These are phyloP conservation scores for Exophiala alcalophila DNA, from an alignment of 2,329 filamentous ascomycete genomes.

Conservation along the genomic window DNA sequence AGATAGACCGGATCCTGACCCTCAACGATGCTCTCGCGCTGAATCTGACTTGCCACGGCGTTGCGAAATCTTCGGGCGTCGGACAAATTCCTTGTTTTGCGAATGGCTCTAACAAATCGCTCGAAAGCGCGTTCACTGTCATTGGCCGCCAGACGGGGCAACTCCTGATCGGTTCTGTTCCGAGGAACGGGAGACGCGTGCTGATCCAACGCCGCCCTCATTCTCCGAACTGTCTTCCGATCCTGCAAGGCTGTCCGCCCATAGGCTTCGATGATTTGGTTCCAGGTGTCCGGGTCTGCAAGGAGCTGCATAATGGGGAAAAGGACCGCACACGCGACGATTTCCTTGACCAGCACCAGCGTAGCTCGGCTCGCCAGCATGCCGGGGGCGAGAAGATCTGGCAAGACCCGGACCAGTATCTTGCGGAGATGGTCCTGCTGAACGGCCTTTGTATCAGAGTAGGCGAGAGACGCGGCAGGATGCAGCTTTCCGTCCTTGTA, in stretches of 20 bases:
- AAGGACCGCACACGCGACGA: slow-evolving; percentile 88
- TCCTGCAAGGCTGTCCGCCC: slow-evolving; percentile 86
- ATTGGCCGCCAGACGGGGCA: slow-evolving; percentile 74
- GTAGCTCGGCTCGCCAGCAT: slow-evolving; percentile 79
- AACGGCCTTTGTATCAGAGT: slow-evolving; percentile 76
- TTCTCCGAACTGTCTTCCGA: slow-evolving; percentile 86
- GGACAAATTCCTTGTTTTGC: slow-evolving; percentile 84
- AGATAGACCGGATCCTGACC: slow-evolving; percentile 82
- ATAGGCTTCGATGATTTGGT: slow-evolving; percentile 88
- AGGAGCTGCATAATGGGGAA: slow-evolving; percentile 76
- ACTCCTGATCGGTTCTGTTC: slow-evolving; percentile 61
- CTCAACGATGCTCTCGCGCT: slow-evolving; percentile 74
- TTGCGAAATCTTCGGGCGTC: slow-evolving; percentile 90
- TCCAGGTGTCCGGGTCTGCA: slow-evolving; percentile 94
- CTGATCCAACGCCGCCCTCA: slow-evolving; percentile 87
- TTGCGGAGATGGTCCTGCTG: slow-evolving; percentile 87
- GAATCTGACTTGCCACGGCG: slow-evolving; percentile 87
- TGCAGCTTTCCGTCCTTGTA: slow-evolving; percentile 88
- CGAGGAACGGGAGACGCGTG: slow-evolving; percentile 81
- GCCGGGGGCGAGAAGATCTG: slow-evolving; percentile 67
- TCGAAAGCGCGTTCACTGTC: slow-evolving; percentile 94
- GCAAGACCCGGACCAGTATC: slow-evolving; percentile 68
- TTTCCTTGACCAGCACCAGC: slow-evolving; percentile 76
- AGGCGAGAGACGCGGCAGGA: slow-evolving; percentile 75
- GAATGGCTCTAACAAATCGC: slow-evolving; percentile 83